Evolutionary conservation across 306 rosid genomes (phyloP).

Genomic region (Dryas octopetala): DNA sequence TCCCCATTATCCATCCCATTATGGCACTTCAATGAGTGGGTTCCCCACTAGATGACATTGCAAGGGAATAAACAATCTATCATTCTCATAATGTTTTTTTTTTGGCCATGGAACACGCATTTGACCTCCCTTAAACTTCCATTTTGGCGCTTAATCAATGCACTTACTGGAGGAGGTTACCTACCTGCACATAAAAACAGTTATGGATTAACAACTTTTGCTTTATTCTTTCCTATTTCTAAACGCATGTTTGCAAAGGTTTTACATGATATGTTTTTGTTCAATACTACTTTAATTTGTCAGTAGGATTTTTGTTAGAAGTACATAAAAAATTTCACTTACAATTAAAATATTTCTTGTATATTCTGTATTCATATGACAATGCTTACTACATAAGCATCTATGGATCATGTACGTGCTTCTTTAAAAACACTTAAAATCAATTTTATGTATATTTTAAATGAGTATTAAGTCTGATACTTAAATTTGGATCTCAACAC

Average conservation of each 20-base stretch:
- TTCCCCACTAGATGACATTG: conserved; percentile 53
- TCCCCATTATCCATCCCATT: conserved; percentile 29
- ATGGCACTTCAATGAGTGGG: conserved; percentile 49
- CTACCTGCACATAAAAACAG: conserved; percentile 26
- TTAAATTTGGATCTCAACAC: too few species aligned
- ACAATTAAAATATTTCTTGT: too few species aligned
- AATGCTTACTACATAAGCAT: too few species aligned
- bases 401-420: too few species aligned
- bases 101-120: conserved; percentile 30
- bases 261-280: not conserved
- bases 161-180: conserved; percentile 36
- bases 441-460: too few species aligned
- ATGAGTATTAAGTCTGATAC: too few species aligned
- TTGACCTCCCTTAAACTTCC: conserved; percentile 38
- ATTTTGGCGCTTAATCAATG: conserved; percentile 45
- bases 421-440: too few species aligned
- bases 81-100: conserved; percentile 41
- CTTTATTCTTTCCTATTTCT: not conserved
- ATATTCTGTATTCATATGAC: too few species aligned
- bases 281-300: not conserved
- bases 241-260: not conserved
- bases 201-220: conserved; percentile 19
- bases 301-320: not conserved
- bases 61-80: conserved; percentile 32
- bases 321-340: too few species aligned